Evolutionary conservation across 495 filamentous ascomycete species (phyloP), one percentile per base, ranked within the genome.

Genomic region (Elasticomyces elasticus): DNA sequence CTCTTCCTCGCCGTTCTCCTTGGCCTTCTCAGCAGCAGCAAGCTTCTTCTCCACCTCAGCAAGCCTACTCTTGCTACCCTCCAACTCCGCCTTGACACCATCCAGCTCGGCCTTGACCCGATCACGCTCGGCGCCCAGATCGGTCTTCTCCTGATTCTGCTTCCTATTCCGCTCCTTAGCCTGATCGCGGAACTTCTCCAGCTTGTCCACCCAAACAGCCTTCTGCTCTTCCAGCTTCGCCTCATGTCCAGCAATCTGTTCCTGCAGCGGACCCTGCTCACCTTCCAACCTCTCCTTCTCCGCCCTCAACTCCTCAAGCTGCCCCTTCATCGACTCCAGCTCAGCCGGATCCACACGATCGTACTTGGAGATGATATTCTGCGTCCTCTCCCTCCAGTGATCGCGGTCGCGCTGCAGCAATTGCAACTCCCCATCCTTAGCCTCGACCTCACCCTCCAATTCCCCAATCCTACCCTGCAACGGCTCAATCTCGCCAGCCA

Each of bases 301-400:
- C 12, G 72, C 72, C 64, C 88, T 75, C 15, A 95, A 70, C 5
- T 66, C 70, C 22, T 77, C 69, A 43, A 84, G 68, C 57, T 82
- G 75, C 60, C 82, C 78, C 66, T 90, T 95, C 51, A 97, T 72
- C 54, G 79, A 79, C 62, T 97, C 89, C 54, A 95, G 78, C 61
- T 95, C 90, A 0, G 85, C 86, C 15, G 91, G 92, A 64, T 98
- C 92, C 24, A 94, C 82, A 46, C 92, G 86, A 58, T 95, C 89
- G 65, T 97, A 95, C 62, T 95, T 96, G 58, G 88, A 86, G 20
- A 98, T 79, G 46, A 97, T 95, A 53, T 92, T 86, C 63, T 97
- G 89, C 12, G 87, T 87, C 19, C 94, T 82, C 69, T 94, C 87
- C 64, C 94, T 89, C 81, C 90, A 95, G 25, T 82, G 80, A 62